Evolutionary conservation across 768 basidiomycete species (phyloP), one percentile per base, ranked within the genome.

Genomic region (Pleurotus eryngii): DNA sequence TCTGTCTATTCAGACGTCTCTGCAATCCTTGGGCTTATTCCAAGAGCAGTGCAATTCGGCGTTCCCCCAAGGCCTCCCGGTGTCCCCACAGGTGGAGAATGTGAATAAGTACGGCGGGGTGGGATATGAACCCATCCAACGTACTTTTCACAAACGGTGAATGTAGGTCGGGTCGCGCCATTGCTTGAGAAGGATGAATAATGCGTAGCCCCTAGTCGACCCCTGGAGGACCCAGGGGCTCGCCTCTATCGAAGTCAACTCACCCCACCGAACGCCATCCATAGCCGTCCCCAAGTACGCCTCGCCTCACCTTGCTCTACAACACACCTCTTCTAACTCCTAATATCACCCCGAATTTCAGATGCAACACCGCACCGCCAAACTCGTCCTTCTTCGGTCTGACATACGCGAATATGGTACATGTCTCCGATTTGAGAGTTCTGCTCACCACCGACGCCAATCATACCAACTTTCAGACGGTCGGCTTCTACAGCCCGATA

Each of bases 161-260:
- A 74, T 80, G 79, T 75, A 46, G 26, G 76, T 67, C 15, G 11
- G 27, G 15, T 4, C 26, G 60, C 9, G 8, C 27, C 48, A 5
- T 20, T 24, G 15, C 22, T 11, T 11, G 30, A 35, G 30, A 35
- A 3, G 30, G 3, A 8, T 35, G 9, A 3, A 3, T 35, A 3
- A 35, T 9, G 30, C 11, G 11, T 9, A 4, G 17, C 43, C 4
- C 7, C 4, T 43, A 81, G 79, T 80, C 56, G 79, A 81, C 59
- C 80, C 79, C 3, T 81, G 80, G 80, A 66, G 79, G 27, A 81
- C 79, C 4, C 75, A 80, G 77, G 76, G 79, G 1, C 67, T 81
- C 2, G 77, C 76, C 3, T 80, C 79, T 3, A 79, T 79, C 35
- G 80, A 81, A 60, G 57, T 69, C 5, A 76, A 79, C 57, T 68